Evolutionary conservation across 2,329 filamentous ascomycete species (phyloP).

Genomic region (Exophiala phaeomuriformis): DNA sequence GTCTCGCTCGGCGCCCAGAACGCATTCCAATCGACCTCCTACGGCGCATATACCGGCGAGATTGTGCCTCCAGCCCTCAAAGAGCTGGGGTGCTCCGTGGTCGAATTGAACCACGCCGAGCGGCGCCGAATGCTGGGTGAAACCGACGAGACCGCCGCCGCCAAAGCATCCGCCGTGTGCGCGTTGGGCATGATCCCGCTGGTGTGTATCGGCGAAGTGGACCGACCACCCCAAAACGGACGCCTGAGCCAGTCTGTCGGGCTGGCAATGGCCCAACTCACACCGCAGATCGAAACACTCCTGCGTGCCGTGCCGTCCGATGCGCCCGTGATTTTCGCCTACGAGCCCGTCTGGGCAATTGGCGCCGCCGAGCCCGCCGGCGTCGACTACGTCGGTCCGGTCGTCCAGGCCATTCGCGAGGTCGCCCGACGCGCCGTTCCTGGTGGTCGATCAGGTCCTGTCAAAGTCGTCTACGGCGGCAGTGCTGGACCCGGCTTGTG

Average conservation of each 20-base stretch:
- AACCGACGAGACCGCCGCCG: constrained; percentile 60
- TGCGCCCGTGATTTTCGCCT: constrained; percentile 68
- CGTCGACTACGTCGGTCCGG: constrained; percentile 63
- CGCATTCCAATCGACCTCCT: constrained; percentile 56
- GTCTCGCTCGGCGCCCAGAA: constrained; percentile 70
- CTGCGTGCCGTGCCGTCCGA: constrained; percentile 53
- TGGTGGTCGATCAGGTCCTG: constrained; percentile 48
- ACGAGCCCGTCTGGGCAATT: constrained; percentile 87
- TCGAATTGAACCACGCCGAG: constrained; percentile 78
- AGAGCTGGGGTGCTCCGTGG: constrained; percentile 61
- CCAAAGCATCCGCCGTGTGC: constrained; percentile 62
- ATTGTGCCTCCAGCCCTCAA: constrained; percentile 62
- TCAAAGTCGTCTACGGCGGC: constrained; percentile 72
- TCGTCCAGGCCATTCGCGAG: constrained; percentile 57
- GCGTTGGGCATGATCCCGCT: constrained; percentile 67
- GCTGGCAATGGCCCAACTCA: constrained; percentile 59
- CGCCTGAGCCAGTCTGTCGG: constrained; percentile 39
- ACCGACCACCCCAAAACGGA: constrained; percentile 36
- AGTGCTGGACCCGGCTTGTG: constrained; percentile 76
- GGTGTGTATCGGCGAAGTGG: constrained; percentile 71
- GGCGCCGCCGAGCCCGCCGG: constrained; percentile 65
- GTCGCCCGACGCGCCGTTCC: constrained; percentile 34
- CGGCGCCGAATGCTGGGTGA: constrained; percentile 65
- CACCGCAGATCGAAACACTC: constrained; percentile 57
- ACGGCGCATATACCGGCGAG: constrained; percentile 70